These are phyloP conservation scores for Linnemannia hyalina DNA, from an alignment of 192 early-diverging fungal genomes.

Conservation along the genomic window DNA sequence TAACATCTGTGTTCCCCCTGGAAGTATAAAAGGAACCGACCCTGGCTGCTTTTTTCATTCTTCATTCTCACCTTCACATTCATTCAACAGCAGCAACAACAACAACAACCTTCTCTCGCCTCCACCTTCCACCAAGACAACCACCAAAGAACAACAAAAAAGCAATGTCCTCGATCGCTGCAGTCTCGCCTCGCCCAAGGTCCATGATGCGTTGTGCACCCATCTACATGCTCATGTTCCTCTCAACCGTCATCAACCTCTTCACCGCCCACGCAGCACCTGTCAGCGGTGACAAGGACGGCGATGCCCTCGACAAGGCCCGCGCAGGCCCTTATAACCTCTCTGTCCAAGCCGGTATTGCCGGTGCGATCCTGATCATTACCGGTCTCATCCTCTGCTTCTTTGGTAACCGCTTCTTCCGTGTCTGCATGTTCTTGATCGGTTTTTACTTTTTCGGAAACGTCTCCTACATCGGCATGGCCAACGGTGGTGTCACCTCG, in stretches of 20 bases:
- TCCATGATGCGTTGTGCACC: conserved; percentile 22
- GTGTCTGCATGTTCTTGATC: conserved; percentile 57
- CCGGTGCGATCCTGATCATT: conserved; percentile 61
- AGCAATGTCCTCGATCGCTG: conserved; percentile 16
- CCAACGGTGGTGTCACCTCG: conserved; percentile 57
- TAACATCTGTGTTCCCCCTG: not conserved
- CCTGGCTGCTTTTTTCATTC: not conserved
- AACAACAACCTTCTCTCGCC: not conserved
- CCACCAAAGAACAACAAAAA: not conserved
- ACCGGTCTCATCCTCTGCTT: conserved; percentile 61
- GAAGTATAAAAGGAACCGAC: conserved; percentile 5
- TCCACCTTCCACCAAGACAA: not conserved
- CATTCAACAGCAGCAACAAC: not conserved
- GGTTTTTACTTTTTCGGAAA: conserved; percentile 67
- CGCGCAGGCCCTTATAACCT: conserved; percentile 44
- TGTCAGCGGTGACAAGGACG: conserved; percentile 7
- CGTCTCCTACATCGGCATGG: conserved; percentile 63
- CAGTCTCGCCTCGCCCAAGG: conserved; percentile 15
- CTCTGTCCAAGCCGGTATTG: conserved; percentile 52
- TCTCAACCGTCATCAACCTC: conserved; percentile 44
- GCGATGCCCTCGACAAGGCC: conserved; percentile 7
- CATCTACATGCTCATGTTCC: conserved; percentile 33
- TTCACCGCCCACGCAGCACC: conserved; percentile 28
- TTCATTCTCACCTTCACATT: conserved; percentile 13
- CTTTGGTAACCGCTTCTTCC: conserved; percentile 65